Evolutionary conservation across 164 flowering plant genomes (phyloP).

Genomic region (Magnolia officinalis): DNA sequence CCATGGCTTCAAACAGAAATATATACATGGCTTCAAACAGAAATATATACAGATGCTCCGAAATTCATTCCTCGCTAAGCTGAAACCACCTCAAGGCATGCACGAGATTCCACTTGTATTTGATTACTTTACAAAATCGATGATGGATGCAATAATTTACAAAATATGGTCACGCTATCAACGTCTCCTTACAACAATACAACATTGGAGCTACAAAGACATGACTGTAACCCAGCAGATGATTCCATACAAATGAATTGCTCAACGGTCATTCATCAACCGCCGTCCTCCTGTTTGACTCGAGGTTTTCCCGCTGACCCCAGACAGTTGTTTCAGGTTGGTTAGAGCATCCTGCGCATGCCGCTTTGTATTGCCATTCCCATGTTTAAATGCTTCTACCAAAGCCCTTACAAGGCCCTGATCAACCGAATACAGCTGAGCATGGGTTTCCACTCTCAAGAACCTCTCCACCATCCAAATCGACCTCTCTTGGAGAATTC

Average conservation of each 20-base stretch:
- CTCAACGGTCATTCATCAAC: not conserved
- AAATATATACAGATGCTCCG: too few species aligned
- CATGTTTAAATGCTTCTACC: constrained; percentile 57
- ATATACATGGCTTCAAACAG: too few species aligned
- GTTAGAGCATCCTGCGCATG: constrained; percentile 57
- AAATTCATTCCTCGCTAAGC: too few species aligned
- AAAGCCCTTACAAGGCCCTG: constrained; percentile 46
- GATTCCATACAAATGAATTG: not conserved
- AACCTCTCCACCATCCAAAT: constrained; percentile 51
- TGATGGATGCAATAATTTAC: not conserved
- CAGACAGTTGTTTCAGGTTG: constrained; percentile 52
- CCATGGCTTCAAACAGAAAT: too few species aligned
- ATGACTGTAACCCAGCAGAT: not conserved
- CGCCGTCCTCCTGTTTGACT: constrained; percentile 21
- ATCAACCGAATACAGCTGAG: constrained; percentile 25
- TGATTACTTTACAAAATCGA: not conserved
- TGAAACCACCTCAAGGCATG: not conserved
- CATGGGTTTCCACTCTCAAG: constrained; percentile 38
- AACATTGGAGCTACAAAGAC: not conserved
- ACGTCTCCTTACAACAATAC: not conserved
- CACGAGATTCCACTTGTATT: not conserved
- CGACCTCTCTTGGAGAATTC: constrained; percentile 48
- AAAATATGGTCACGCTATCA: not conserved
- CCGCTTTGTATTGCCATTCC: constrained; percentile 42
- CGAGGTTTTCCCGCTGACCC: constrained; percentile 36